phyloP scores from a whole-genome alignment of 192 early-diverging fungal genomes.

The Backusella morwellensis region DNA sequence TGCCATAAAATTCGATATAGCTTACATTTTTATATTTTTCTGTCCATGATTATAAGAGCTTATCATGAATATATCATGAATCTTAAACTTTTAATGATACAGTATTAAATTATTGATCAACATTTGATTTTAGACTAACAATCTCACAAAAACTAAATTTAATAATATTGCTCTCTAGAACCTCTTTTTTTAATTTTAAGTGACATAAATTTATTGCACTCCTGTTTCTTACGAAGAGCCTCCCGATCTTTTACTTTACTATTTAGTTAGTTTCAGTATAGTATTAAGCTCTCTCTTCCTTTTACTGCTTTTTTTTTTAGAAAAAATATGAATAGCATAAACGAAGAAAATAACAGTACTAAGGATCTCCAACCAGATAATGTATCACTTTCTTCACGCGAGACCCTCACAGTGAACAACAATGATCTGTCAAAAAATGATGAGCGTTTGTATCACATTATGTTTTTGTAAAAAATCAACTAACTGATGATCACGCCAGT shows the following conservation, averaged over 20 bases:
- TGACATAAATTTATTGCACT: not conserved
- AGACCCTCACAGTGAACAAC: not conserved
- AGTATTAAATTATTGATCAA: not conserved
- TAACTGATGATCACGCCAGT: not conserved
- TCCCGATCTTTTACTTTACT: not conserved
- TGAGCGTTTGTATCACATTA: not conserved
- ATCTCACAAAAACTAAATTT: not conserved
- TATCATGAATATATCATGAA: not conserved
- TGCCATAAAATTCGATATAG: not conserved
- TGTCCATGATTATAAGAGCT: not conserved
- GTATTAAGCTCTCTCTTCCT: not conserved
- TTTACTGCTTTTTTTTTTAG: not conserved
- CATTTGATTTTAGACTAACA: constrained; percentile 2
- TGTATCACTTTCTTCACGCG: not conserved
- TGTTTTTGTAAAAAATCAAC: not conserved
- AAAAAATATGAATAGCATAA: not conserved
- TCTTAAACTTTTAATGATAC: not conserved
- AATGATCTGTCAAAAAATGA: not conserved
- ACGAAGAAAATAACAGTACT: not conserved
- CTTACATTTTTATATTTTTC: not conserved
- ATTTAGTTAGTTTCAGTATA: not conserved
- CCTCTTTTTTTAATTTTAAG: not conserved
- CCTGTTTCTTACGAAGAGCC: not conserved
- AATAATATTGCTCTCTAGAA: not conserved
- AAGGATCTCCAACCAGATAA: not conserved